Evolutionary conservation across 805 yeast genomes (phyloP).

Genomic region (Lachancea dasiensis): DNA sequence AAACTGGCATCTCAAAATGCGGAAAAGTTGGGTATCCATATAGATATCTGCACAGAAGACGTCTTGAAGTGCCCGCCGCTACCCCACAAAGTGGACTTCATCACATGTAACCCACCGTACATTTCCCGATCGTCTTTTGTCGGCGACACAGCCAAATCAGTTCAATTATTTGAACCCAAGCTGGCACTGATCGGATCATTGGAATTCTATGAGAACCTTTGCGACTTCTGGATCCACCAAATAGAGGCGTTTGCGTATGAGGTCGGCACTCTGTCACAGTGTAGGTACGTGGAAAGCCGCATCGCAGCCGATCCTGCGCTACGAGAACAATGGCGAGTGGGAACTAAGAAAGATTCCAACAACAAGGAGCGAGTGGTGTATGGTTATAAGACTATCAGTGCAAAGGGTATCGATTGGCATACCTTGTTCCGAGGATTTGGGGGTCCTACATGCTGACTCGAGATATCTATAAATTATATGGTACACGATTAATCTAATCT

Average conservation of each 20-base stretch:
- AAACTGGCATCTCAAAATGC: slow-evolving; percentile 44
- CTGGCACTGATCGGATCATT: slow-evolving; percentile 73
- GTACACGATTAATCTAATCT: slow-evolving; percentile 8
- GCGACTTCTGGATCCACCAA: slow-evolving; percentile 38
- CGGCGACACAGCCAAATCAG: slow-evolving; percentile 56
- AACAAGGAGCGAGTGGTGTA: slow-evolving; percentile 53
- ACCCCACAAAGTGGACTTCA: slow-evolving; percentile 37
- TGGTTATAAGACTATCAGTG: slow-evolving; percentile 47
- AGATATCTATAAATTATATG: not conserved
- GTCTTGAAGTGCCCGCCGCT: not conserved
- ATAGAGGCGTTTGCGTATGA: slow-evolving; percentile 65
- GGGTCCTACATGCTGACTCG: slow-evolving; percentile 7
- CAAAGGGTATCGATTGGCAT: slow-evolving; percentile 12
- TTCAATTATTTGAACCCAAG: slow-evolving; percentile 64
- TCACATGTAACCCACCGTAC: slow-evolving; percentile 92
- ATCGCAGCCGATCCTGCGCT: slow-evolving; percentile 15
- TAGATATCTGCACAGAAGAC: slow-evolving; percentile 7
- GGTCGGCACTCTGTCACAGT: slow-evolving; percentile 61
- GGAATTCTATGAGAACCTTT: slow-evolving; percentile 61
- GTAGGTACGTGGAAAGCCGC: slow-evolving; percentile 32
- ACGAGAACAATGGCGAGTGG: slow-evolving; percentile 43
- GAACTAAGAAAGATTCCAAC: slow-evolving; percentile 44
- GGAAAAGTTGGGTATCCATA: slow-evolving; percentile 4
- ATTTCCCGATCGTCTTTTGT: slow-evolving; percentile 34
- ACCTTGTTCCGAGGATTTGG: slow-evolving; percentile 12